Evolutionary conservation across 805 yeast species (phyloP).

Genomic region (Metschnikowia cerradonensis): DNA sequence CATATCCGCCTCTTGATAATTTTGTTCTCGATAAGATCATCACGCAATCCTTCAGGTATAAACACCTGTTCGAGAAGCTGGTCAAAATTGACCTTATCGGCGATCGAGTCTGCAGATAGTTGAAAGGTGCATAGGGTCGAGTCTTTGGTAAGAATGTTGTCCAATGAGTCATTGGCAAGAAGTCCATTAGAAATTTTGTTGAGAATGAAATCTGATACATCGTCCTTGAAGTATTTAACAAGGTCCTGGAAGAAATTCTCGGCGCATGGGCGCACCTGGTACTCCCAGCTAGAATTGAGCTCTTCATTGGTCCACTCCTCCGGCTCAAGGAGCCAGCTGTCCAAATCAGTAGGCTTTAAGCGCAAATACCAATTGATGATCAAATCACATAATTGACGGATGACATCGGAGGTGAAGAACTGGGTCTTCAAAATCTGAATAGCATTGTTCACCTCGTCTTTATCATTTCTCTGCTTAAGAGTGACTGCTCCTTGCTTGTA

Average conservation of each 20-base stretch:
- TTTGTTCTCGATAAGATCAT: conserved; percentile 45
- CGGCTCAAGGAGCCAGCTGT: conserved; percentile 79
- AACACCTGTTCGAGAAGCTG: conserved; percentile 54
- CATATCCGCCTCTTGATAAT: conserved; percentile 76
- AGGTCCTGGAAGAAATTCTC: conserved; percentile 79
- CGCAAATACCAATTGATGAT: conserved; percentile 72
- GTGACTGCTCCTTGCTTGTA: conserved; percentile 66
- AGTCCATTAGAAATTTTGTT: conserved; percentile 51
- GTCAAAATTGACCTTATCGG: conserved; percentile 66
- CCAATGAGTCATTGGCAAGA: conserved; percentile 26
- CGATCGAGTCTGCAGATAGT: conserved; percentile 62
- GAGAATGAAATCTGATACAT: conserved; percentile 51
- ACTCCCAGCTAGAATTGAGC: conserved; percentile 72
- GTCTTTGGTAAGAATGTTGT: conserved; percentile 66
- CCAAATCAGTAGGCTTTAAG: conserved; percentile 70
- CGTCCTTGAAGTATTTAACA: conserved; percentile 56
- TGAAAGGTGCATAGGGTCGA: conserved; percentile 81
- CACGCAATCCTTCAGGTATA: conserved; percentile 59
- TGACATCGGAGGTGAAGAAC: conserved; percentile 54
- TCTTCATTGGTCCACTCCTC: conserved; percentile 93
- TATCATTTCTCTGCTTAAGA: conserved; percentile 60
- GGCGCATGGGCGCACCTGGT: conserved; percentile 79
- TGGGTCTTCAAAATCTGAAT: conserved; percentile 47
- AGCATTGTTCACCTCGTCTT: conserved; percentile 58
- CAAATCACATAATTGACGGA: conserved; percentile 58